Percentiles rank a stretch among this genome's conserved stretches.
Evolutionary conservation across 192 early-diverging fungal genomes (phyloP).

Genomic region (Dissophora ornata): DNA sequence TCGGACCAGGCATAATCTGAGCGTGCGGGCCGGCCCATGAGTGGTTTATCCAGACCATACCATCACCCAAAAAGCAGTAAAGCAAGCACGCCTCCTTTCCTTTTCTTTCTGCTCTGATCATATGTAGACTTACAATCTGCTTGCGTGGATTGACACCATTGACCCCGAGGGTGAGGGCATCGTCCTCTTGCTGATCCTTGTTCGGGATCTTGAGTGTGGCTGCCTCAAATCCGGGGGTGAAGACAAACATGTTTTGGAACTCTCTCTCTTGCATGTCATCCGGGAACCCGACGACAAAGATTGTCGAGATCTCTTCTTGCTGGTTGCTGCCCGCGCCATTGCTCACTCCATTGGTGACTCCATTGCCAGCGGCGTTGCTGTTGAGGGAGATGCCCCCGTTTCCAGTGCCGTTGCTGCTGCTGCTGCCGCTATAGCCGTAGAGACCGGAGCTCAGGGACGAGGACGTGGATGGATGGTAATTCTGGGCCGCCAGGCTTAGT

Average conservation of each 20-base stretch:
- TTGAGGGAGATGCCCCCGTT: constrained; percentile 6
- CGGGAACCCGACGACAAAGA: constrained; percentile 99
- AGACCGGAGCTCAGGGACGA: constrained; percentile 38
- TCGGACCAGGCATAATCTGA: too few species aligned
- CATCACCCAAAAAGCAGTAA: too few species aligned
- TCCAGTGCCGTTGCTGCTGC: neutral
- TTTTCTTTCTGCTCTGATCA: too few species aligned
- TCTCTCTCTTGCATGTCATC: constrained; percentile 99
- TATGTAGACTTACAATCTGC: constrained; percentile 85
- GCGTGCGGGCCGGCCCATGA: too few species aligned
- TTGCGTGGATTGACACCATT: constrained; percentile 71
- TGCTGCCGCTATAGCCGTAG: constrained; percentile 21
- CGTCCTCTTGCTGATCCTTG: constrained; percentile 70
- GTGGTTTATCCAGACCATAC: too few species aligned
- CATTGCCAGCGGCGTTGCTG: constrained; percentile 10
- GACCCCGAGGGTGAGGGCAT: constrained; percentile 57
- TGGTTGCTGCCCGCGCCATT: constrained; percentile 3
- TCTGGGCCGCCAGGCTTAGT: constrained; percentile 36
- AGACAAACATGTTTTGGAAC: constrained; percentile 99
- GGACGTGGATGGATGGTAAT: constrained; percentile 17
- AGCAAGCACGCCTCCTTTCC: too few species aligned
- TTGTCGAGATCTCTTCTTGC: constrained; percentile 95
- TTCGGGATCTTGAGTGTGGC: constrained; percentile 94
- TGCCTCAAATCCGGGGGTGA: constrained; percentile 97
- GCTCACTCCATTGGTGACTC: neutral